Evolutionary conservation across 2,329 filamentous ascomycete species (phyloP).

Genomic region (Bipolaris cookei): DNA sequence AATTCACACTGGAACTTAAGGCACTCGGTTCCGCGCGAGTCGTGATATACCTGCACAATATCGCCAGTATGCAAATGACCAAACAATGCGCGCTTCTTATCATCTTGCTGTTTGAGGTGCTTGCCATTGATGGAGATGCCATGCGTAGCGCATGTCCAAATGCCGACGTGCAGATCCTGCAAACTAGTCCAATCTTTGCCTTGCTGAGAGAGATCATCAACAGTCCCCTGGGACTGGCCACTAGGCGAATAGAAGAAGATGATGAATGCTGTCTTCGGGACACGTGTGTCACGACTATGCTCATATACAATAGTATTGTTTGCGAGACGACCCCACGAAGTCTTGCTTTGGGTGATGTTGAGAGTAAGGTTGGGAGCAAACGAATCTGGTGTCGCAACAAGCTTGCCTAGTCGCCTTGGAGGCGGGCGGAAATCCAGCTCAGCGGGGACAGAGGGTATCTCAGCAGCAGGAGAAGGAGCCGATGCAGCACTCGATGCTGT

Average conservation of each 20-base stretch:
- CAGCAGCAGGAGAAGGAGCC: conserved; percentile 25
- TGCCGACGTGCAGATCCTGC: conserved; percentile 67
- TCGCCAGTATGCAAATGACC: conserved; percentile 79
- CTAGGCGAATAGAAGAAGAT: conserved; percentile 68
- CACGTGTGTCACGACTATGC: conserved; percentile 67
- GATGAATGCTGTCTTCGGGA: conserved; percentile 83
- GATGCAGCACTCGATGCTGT: conserved; percentile 22
- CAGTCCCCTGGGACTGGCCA: conserved; percentile 69
- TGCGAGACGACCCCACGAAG: conserved; percentile 77
- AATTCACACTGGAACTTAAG: conserved; percentile 55
- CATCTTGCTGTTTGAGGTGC: conserved; percentile 64
- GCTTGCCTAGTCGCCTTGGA: conserved; percentile 63
- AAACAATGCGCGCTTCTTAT: conserved; percentile 61
- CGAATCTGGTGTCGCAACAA: conserved; percentile 71
- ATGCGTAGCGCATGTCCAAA: conserved; percentile 78
- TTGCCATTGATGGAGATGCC: conserved; percentile 80
- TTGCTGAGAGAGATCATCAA: conserved; percentile 48
- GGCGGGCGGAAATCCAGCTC: conserved; percentile 48
- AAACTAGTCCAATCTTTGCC: conserved; percentile 62
- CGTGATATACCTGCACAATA: conserved; percentile 72
- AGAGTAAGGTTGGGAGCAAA: conserved; percentile 66
- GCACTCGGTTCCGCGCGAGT: conserved; percentile 41
- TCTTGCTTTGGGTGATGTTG: conserved; percentile 68
- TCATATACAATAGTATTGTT: conserved; percentile 73
- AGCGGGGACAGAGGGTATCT: conserved; percentile 30